These are phyloP conservation scores for Penicillium sp. DNA, from an alignment of 2,329 filamentous ascomycete genomes.

Conservation along the genomic window DNA sequence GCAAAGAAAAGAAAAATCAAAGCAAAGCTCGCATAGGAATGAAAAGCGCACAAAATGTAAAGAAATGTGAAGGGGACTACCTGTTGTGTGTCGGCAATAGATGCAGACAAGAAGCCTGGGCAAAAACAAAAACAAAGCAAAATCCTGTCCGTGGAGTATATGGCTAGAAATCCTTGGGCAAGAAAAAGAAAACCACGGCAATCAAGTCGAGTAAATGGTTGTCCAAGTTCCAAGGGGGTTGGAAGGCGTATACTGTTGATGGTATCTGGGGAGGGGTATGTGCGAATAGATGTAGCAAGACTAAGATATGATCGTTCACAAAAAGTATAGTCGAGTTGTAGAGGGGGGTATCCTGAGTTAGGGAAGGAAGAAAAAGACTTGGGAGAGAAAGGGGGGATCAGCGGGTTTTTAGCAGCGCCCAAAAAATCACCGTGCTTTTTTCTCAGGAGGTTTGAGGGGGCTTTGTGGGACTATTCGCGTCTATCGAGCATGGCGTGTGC, in stretches of 20 bases:
- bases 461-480: conserved; percentile 6
- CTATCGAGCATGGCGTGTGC: conserved; percentile 32
- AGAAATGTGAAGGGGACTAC: conserved; percentile 49
- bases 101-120: conserved; percentile 34
- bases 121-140: conserved; percentile 44
- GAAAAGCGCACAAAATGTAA: conserved; percentile 29
- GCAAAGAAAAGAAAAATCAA: conserved; percentile 21
- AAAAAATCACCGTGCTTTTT: conserved; percentile 23
- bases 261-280: conserved; percentile 7
- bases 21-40: conserved; percentile 29
- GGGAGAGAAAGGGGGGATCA: conserved; percentile 24
- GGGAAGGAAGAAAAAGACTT: conserved; percentile 19
- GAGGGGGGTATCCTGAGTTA: conserved; percentile 28
- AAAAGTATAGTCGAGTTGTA: conserved; percentile 29
- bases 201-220: conserved; percentile 12
- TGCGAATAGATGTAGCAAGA: neutral
- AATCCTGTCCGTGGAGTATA: conserved; percentile 42
- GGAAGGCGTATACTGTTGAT: conserved; percentile 2
- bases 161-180: conserved; percentile 38
- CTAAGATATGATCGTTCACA: neutral
- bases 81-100: conserved; percentile 44
- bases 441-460: neutral
- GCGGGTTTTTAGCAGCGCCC: conserved; percentile 33
- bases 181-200: conserved; percentile 34
- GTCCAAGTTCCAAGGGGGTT: conserved; percentile 27